These are phyloP conservation scores for Hemileccinum impolitum DNA, from an alignment of 768 basidiomycete genomes.

Conservation along the genomic window DNA sequence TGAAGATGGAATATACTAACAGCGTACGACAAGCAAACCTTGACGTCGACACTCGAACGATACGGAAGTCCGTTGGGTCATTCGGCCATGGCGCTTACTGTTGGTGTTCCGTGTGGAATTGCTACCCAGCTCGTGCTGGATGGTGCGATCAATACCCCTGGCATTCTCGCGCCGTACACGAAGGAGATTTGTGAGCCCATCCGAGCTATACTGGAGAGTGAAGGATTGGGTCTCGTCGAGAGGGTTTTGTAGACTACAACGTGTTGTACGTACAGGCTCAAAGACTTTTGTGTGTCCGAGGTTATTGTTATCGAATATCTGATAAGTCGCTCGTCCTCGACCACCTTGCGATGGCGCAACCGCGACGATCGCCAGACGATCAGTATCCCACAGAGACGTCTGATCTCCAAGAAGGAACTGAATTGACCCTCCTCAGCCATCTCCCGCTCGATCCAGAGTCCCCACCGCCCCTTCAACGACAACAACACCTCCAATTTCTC, in stretches of 20 bases:
- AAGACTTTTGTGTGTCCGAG: too few relatives aligned
- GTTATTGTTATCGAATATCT: too few relatives aligned
- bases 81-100: constrained; percentile 89
- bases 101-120: constrained; percentile 92
- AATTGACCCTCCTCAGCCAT: constrained; percentile 57
- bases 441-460: constrained; percentile 34
- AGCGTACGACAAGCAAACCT: constrained; percentile 52
- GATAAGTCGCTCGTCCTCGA: too few relatives aligned
- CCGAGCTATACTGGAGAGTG: constrained; percentile 60
- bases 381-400: constrained; percentile 64
- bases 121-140: constrained; percentile 90
- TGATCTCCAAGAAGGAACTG: constrained; percentile 58
- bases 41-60: constrained; percentile 88
- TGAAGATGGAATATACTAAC: constrained; percentile 1
- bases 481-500: constrained; percentile 73
- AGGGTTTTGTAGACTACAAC: constrained; percentile 50
- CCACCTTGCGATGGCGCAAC: constrained; percentile 17
- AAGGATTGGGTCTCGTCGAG: constrained; percentile 74
- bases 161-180: constrained; percentile 84
- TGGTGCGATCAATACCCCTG: constrained; percentile 72
- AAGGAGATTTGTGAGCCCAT: constrained; percentile 81
- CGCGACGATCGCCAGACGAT: constrained; percentile 47
- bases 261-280: too few relatives aligned
- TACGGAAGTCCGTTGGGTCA: constrained; percentile 79
- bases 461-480: constrained; percentile 49